A percentile compares a stretch with the other conserved stretches of the same genome.
Evolutionary conservation across 768 basidiomycete genomes (phyloP).

Genomic region (Fomitopsis pulvina): DNA sequence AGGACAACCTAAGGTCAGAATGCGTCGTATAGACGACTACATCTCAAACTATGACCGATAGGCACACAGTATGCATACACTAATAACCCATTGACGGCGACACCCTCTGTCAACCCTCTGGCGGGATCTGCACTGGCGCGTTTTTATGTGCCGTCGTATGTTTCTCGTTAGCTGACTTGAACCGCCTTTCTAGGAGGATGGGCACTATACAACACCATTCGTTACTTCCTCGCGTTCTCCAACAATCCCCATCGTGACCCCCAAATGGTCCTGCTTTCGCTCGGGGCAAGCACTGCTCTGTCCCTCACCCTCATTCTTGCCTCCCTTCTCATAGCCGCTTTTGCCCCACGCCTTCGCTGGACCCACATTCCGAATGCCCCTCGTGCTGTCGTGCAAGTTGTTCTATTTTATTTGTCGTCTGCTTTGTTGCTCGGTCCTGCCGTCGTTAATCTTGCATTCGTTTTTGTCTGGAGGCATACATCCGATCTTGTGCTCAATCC

Average conservation of each 20-base stretch:
- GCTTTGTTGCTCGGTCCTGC: slow-evolving; percentile 46
- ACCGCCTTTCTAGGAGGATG: slow-evolving; percentile 39
- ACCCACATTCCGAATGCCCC: slow-evolving; percentile 25
- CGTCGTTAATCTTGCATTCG: slow-evolving; percentile 46
- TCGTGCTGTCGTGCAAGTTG: slow-evolving; percentile 25
- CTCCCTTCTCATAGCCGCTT: slow-evolving; percentile 32
- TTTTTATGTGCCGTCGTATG: too few species aligned
- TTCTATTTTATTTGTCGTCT: slow-evolving; percentile 37
- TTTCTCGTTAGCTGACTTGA: not conserved
- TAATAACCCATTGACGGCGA: too few species aligned
- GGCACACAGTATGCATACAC: too few species aligned
- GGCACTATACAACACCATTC: slow-evolving; percentile 54
- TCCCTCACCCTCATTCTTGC: slow-evolving; percentile 34
- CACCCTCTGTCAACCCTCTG: too few species aligned
- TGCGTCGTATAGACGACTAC: too few species aligned
- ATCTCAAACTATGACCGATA: too few species aligned
- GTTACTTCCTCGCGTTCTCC: slow-evolving; percentile 59
- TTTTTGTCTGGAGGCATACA: slow-evolving; percentile 45
- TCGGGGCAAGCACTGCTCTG: slow-evolving; percentile 41
- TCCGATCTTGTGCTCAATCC: slow-evolving; percentile 30
- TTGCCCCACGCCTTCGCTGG: slow-evolving; percentile 29
- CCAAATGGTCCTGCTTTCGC: slow-evolving; percentile 36
- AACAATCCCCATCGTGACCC: slow-evolving; percentile 34
- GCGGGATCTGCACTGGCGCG: too few species aligned
- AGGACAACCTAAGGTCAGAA: too few species aligned